Conservation (phyloP, 305 asterid genomes). For the Fraxinus albicans region DNA sequence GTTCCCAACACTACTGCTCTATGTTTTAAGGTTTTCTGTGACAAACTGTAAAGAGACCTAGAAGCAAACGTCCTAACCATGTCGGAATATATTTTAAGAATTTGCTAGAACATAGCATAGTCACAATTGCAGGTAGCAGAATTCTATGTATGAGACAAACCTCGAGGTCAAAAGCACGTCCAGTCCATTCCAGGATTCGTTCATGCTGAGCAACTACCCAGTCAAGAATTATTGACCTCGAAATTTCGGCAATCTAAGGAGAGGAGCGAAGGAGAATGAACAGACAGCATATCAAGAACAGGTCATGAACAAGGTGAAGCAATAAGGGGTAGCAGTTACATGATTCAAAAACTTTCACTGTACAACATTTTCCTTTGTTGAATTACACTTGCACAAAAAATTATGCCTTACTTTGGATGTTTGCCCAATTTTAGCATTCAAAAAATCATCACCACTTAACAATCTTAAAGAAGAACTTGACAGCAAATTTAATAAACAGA, state of each 20-base stretch:
- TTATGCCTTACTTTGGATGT: constrained; percentile 16
- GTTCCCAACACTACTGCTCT: not conserved
- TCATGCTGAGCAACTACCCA: constrained; percentile 92
- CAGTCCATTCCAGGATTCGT: constrained; percentile 92
- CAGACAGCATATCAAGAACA: constrained; percentile 25
- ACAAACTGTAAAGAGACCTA: constrained; percentile 8
- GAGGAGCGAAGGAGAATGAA: constrained; percentile 24
- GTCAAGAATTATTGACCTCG: constrained; percentile 84
- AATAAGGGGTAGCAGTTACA: constrained; percentile 8
- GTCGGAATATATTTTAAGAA: constrained; percentile 6
- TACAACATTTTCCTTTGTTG: constrained; percentile 17
- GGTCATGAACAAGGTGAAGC: constrained; percentile 14
- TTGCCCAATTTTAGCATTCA: not conserved
- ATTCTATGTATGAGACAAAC: constrained; percentile 38
- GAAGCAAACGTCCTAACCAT: constrained; percentile 19
- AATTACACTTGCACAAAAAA: constrained; percentile 13
- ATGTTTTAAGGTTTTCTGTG: not conserved
- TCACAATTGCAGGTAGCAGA: constrained; percentile 16
- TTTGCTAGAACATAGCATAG: constrained; percentile 12
- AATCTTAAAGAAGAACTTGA: not conserved
- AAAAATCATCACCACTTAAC: not conserved
- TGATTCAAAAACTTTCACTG: constrained; percentile 12
- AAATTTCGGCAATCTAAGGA: constrained; percentile 69
- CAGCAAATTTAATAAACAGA: not conserved
- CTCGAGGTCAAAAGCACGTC: constrained; percentile 95